phyloP scores from a whole-genome alignment of 345 rosid genomes.

The Erodium maritimum region DNA sequence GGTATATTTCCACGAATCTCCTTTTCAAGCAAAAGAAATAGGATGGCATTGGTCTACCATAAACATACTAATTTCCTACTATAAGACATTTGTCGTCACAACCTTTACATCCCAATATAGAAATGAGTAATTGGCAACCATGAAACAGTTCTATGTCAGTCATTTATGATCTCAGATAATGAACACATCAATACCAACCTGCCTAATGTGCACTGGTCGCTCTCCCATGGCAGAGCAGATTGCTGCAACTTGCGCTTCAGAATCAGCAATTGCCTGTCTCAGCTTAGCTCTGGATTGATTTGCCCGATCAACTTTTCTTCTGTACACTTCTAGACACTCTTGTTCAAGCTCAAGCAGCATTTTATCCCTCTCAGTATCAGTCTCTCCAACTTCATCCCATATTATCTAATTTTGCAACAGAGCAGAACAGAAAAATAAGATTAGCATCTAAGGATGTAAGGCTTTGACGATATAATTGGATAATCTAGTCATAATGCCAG shows the following conservation, averaged over 20 bases:
- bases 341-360: slow-evolving; percentile 87
- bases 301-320: slow-evolving; percentile 85
- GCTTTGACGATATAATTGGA: too few relatives aligned
- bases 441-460: not conserved
- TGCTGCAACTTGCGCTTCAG: slow-evolving; percentile 83
- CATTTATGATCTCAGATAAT: too few relatives aligned
- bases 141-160: not conserved
- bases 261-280: slow-evolving; percentile 67
- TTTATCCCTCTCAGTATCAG: slow-evolving; percentile 66
- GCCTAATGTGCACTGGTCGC: slow-evolving; percentile 76
- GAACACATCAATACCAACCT: slow-evolving; percentile 27
- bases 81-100: too few relatives aligned
- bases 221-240: slow-evolving; percentile 88
- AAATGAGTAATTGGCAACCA: not conserved
- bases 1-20: not conserved
- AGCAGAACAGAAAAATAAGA: not conserved
- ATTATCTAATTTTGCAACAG: slow-evolving; percentile 37
- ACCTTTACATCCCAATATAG: not conserved
- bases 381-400: slow-evolving; percentile 97
- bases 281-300: slow-evolving; percentile 74
- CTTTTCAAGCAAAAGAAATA: not conserved
- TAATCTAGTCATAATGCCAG: too few relatives aligned
- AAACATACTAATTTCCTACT: too few relatives aligned
- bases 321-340: slow-evolving; percentile 88
- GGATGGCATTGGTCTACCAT: too few relatives aligned